Conservation (phyloP, 2,329 filamentous ascomycete species). For the Zasmidium angulare region DNA sequence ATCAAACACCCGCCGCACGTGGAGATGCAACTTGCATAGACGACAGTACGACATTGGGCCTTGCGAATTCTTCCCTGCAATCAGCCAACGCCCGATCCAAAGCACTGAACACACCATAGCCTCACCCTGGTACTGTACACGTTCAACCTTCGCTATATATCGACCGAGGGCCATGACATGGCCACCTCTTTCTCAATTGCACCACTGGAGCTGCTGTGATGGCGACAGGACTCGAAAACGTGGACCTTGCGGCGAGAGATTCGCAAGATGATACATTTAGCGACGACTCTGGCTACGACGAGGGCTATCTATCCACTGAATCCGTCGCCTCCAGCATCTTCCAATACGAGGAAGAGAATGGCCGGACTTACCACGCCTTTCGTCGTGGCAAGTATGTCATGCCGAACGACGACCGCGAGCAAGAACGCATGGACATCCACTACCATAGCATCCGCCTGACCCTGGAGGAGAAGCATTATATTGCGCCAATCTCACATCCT, state of each 20-base stretch:
- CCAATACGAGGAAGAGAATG: slow-evolving; percentile 23
- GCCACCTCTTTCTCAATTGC: neutral
- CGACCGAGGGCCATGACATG: neutral
- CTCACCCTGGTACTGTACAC: no score
- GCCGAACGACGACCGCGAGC: slow-evolving; percentile 30
- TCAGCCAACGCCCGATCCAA: neutral
- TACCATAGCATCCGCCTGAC: slow-evolving; percentile 24
- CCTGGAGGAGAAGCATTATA: slow-evolving; percentile 27
- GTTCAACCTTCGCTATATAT: no score
- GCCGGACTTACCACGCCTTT: slow-evolving; percentile 25
- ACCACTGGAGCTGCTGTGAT: neutral
- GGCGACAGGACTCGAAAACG: slow-evolving; percentile 13
- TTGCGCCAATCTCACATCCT: slow-evolving; percentile 28
- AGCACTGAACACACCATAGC: no score
- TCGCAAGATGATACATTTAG: slow-evolving; percentile 10
- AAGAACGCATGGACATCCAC: slow-evolving; percentile 31
- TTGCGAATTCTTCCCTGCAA: neutral
- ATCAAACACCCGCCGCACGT: neutral
- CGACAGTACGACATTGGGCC: no score
- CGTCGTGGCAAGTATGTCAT: slow-evolving; percentile 32
- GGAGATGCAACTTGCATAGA: neutral
- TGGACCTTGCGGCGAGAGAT: slow-evolving; percentile 19
- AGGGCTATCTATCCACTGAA: slow-evolving; percentile 27
- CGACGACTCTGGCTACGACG: slow-evolving; percentile 23
- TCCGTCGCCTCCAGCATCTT: slow-evolving; percentile 36